A percentile compares a stretch with the other conserved stretches of the same genome.
Evolutionary conservation across 495 filamentous ascomycete genomes (phyloP).

Genomic region (Parathielavia appendiculata): DNA sequence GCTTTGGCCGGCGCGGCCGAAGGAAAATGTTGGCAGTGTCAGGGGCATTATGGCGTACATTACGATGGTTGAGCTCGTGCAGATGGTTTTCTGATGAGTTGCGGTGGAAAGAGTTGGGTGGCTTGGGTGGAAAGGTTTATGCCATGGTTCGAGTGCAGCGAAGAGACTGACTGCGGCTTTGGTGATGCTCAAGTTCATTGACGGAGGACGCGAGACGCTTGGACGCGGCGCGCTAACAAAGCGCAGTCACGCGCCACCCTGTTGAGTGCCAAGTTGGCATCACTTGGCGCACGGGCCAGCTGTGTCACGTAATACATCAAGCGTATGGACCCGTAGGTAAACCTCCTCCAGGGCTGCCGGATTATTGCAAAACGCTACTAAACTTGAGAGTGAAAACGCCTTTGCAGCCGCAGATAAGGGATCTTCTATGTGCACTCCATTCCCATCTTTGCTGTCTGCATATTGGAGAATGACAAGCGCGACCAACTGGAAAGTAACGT

Average conservation of each 20-base stretch:
- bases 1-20: constrained; percentile 3
- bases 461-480: no score
- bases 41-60: constrained; percentile 14
- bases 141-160: not conserved
- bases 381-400: no score
- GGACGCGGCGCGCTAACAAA: constrained; percentile 9
- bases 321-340: no score
- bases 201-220: constrained; percentile 8
- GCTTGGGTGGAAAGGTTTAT: constrained; percentile 4
- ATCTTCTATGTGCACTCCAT: no score
- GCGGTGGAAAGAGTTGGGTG: not conserved
- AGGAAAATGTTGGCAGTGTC: constrained; percentile 10
- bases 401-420: no score
- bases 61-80: not conserved
- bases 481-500: no score
- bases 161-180: not conserved
- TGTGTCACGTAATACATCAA: not conserved
- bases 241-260: constrained; percentile 9
- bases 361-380: no score
- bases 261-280: constrained; percentile 13
- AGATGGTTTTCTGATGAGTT: not conserved
- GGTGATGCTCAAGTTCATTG: not conserved
- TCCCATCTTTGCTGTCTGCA: no score
- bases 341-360: no score
- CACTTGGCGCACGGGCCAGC: constrained; percentile 7